These are phyloP conservation scores for Hypoxylon subgilvum DNA, from an alignment of 495 filamentous ascomycete species.

Conservation along the genomic window DNA sequence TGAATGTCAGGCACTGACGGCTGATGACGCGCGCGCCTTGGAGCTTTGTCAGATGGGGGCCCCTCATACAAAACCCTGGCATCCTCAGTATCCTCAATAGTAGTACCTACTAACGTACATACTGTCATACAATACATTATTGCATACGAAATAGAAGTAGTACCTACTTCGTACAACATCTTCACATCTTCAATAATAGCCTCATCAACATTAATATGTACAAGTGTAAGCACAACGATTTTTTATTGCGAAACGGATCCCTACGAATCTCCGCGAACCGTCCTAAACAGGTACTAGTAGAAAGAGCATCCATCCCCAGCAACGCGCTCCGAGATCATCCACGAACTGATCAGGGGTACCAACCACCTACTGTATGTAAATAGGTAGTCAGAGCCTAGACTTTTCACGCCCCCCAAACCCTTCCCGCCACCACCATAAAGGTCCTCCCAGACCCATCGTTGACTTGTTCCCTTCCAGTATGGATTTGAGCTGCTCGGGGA, in stretches of 20 bases:
- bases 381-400: constrained; percentile 16
- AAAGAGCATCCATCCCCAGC: constrained; percentile 17
- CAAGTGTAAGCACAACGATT: constrained; percentile 25
- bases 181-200: background rate
- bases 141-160: too few relatives aligned
- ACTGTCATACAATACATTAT: too few relatives aligned
- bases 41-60: constrained; percentile 25
- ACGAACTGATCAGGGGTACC: constrained; percentile 35
- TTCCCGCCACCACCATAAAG: background rate
- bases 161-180: too few relatives aligned
- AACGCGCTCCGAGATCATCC: too few relatives aligned
- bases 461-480: too few relatives aligned
- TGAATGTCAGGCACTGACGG: constrained; percentile 39
- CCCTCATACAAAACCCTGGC: too few relatives aligned
- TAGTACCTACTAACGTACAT: too few relatives aligned
- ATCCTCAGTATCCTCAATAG: too few relatives aligned
- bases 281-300: constrained; percentile 17
- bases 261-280: constrained; percentile 30
- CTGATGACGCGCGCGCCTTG: constrained; percentile 46
- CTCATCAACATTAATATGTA: background rate
- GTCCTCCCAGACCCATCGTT: constrained; percentile 14
- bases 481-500: constrained; percentile 18
- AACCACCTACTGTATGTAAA: too few relatives aligned
- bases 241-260: constrained; percentile 41
- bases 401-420: constrained; percentile 20